Evolutionary conservation across 352 stramenopile genomes (phyloP).

Genomic region (Phytophthora colocasiae): DNA sequence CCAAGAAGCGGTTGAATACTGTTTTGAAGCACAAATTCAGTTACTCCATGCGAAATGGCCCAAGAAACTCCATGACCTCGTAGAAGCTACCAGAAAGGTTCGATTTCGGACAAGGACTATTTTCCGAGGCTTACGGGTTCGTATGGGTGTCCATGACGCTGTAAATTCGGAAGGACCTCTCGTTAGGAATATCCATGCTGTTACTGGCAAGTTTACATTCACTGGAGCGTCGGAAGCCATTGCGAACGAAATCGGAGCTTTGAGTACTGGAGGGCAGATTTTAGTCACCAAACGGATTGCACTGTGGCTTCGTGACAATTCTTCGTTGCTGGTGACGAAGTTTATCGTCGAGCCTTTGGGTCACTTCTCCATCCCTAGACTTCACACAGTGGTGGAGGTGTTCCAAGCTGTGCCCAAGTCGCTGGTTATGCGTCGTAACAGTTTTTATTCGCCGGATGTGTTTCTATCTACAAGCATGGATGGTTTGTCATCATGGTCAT

Average conservation of each 20-base stretch:
- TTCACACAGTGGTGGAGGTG: constrained; percentile 39
- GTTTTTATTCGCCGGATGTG: constrained; percentile 16
- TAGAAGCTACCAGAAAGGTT: constrained; percentile 47
- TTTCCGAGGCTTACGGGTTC: constrained; percentile 53
- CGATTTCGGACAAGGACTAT: constrained; percentile 33
- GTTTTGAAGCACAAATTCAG: constrained; percentile 51
- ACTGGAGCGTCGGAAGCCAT: constrained; percentile 57
- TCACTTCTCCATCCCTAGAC: constrained; percentile 37
- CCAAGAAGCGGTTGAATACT: constrained; percentile 57
- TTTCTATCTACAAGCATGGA: no score
- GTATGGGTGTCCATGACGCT: constrained; percentile 60
- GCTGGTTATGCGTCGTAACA: constrained; percentile 21
- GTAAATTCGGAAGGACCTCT: constrained; percentile 37
- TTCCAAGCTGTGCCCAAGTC: constrained; percentile 44
- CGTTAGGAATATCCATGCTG: constrained; percentile 41
- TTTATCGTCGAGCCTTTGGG: constrained; percentile 38
- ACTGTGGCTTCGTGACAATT: constrained; percentile 37
- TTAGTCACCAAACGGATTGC: constrained; percentile 55
- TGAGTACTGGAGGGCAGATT: constrained; percentile 61
- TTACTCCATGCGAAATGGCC: constrained; percentile 62
- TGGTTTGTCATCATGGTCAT: no score
- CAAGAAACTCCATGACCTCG: constrained; percentile 45
- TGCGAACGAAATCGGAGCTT: constrained; percentile 54
- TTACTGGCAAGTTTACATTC: constrained; percentile 55
- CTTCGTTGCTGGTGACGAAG: constrained; percentile 23